A percentile compares a stretch with the other conserved stretches of the same genome.
phyloP scores from a whole-genome alignment of 2,329 filamentous ascomycete genomes.

The Conoideocrella luteorostrata region DNA sequence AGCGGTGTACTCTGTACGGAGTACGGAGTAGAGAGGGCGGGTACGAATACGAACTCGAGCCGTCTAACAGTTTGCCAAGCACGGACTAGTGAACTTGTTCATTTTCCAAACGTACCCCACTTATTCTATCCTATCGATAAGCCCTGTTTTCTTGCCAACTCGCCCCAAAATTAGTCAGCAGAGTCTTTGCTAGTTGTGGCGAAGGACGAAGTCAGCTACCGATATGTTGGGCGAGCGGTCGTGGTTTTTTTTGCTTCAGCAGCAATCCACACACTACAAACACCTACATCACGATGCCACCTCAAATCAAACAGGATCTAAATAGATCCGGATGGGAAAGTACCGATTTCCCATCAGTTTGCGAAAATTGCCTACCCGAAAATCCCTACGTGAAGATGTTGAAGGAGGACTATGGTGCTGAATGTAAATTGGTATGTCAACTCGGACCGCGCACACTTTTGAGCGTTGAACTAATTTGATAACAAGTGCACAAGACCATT shows the following conservation, averaged over 20 bases:
- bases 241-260: constrained; percentile 10
- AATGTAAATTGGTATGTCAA: constrained; percentile 59
- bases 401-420: constrained; percentile 89
- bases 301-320: constrained; percentile 92
- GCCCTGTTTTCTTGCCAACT: too few species aligned
- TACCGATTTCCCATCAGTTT: constrained; percentile 82
- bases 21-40: too few species aligned
- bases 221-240: background rate
- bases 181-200: too few species aligned
- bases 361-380: constrained; percentile 88
- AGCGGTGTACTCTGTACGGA: background rate
- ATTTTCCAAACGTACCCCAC: too few species aligned
- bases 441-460: constrained; percentile 1
- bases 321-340: constrained; percentile 96
- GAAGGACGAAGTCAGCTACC: too few species aligned
- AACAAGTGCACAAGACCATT: constrained; percentile 79
- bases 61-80: too few species aligned
- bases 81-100: too few species aligned
- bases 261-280: constrained; percentile 6
- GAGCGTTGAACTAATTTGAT: background rate
- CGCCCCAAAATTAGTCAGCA: constrained; percentile 6
- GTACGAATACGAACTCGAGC: constrained; percentile 15
- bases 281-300: constrained; percentile 54
- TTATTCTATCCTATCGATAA: too few species aligned
- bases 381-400: constrained; percentile 99